Evolutionary conservation across 352 stramenopile genomes (phyloP).

Genomic region (Peronospora tabacina): DNA sequence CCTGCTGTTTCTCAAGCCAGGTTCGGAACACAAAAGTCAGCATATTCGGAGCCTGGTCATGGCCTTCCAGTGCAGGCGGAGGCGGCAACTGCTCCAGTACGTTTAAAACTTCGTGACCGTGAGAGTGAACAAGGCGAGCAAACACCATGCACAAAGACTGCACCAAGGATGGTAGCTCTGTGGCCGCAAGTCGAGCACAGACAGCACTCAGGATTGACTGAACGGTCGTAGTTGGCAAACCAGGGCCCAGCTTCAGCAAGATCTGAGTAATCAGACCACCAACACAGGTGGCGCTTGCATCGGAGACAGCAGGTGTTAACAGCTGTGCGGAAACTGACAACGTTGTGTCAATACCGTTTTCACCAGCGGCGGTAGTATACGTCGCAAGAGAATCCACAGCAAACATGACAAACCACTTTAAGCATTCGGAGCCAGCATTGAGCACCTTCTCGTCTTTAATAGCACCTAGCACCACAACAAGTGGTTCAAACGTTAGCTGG

Average conservation of each 20-base stretch:
- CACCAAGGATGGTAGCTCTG: conserved; percentile 63
- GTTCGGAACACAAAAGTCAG: conserved; percentile 71
- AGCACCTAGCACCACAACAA: conserved; percentile 47
- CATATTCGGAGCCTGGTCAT: conserved; percentile 41
- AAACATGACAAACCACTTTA: conserved; percentile 84
- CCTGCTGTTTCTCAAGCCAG: conserved; percentile 77
- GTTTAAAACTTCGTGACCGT: conserved; percentile 57
- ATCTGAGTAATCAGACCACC: conserved; percentile 78
- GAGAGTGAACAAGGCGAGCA: conserved; percentile 66
- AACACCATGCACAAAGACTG: conserved; percentile 82
- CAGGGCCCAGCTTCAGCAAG: conserved; percentile 53
- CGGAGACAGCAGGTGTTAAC: conserved; percentile 53
- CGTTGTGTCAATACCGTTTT: conserved; percentile 55
- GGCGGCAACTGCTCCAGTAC: conserved; percentile 61
- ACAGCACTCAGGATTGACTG: conserved; percentile 72
- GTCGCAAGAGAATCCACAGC: conserved; percentile 51
- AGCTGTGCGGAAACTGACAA: conserved; percentile 65
- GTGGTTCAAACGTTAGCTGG: conserved; percentile 62
- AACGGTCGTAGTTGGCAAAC: conserved; percentile 52
- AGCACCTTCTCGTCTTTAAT: conserved; percentile 76
- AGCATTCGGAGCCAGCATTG: conserved; percentile 62
- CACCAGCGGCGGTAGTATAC: conserved; percentile 32
- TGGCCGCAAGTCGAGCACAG: conserved; percentile 50
- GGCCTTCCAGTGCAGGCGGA: conserved; percentile 16
- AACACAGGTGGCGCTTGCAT: conserved; percentile 63